A percentile compares a stretch with the other conserved stretches of the same genome.
Conservation (phyloP, 1,284 basidiomycete species). For the Amylostereum areolatum region DNA sequence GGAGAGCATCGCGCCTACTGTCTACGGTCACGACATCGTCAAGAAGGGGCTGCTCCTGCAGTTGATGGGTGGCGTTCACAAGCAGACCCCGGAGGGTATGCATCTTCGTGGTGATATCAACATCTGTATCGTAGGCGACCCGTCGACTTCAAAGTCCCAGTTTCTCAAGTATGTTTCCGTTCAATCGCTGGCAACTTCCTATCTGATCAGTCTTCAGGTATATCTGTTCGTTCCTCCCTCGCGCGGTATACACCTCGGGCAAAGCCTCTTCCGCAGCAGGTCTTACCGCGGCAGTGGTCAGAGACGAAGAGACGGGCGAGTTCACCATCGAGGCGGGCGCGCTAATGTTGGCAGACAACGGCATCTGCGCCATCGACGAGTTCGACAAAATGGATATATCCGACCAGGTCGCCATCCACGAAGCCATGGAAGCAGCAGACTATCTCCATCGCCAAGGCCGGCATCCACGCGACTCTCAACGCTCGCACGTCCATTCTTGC, state of each 20-base stretch:
- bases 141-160: constrained; percentile 95
- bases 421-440: constrained; percentile 99
- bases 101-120: constrained; percentile 97
- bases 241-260: constrained; percentile 97
- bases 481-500: constrained; percentile 97
- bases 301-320: constrained; percentile 98
- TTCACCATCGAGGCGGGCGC: constrained; percentile 99
- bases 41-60: constrained; percentile 98
- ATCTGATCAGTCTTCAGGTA: constrained; percentile 53
- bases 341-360: constrained; percentile 98
- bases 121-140: constrained; percentile 97
- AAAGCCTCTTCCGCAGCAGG: constrained; percentile 99
- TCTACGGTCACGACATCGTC: constrained; percentile 97
- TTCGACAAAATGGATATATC: constrained; percentile 99
- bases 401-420: constrained; percentile 99
- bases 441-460: constrained; percentile 98
- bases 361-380: constrained; percentile 99
- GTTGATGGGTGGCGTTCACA: constrained; percentile 99
- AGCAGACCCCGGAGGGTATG: constrained; percentile 95
- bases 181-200: not conserved
- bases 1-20: constrained; percentile 94
- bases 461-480: constrained; percentile 97
- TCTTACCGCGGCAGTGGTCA: constrained; percentile 97
- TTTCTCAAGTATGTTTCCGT: constrained; percentile 83
- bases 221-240: constrained; percentile 97